Evolutionary conservation across 2,329 filamentous ascomycete species (phyloP).

Genomic region (Chalaropsis ovoidea): DNA sequence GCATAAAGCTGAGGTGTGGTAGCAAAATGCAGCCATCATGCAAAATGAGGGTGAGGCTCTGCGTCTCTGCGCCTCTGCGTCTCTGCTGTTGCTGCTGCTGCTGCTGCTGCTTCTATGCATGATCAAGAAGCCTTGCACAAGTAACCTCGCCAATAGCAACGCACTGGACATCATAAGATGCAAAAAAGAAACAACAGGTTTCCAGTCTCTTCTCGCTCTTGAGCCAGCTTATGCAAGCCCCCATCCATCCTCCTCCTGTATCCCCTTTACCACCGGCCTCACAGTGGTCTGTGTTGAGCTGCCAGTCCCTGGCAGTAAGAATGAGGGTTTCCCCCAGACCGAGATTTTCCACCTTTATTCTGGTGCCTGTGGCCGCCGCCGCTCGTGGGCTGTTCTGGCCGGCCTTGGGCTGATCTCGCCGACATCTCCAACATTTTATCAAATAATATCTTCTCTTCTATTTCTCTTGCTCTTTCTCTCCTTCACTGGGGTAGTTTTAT

Average conservation of each 20-base stretch:
- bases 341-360: constrained; percentile 2
- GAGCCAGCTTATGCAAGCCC: neutral
- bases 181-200: neutral
- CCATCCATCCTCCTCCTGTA: neutral
- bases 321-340: constrained; percentile 6
- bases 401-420: neutral
- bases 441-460: neutral
- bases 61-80: neutral
- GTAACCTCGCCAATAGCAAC: constrained; percentile 8
- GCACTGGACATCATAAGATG: constrained; percentile 8
- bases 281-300: constrained; percentile 3
- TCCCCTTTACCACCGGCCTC: neutral
- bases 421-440: neutral
- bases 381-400: neutral
- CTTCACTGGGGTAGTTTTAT: neutral
- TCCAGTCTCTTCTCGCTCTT: neutral
- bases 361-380: too few species aligned
- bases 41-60: neutral
- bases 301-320: neutral
- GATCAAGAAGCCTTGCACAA: neutral
- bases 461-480: neutral
- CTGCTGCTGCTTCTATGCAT: neutral
- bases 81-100: too few species aligned
- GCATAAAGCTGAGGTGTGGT: too few species aligned
- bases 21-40: too few species aligned